A percentile compares a stretch with the other conserved stretches of the same genome.
phyloP scores from a whole-genome alignment of 257 asterid species.

The Ilex aquifolium region DNA sequence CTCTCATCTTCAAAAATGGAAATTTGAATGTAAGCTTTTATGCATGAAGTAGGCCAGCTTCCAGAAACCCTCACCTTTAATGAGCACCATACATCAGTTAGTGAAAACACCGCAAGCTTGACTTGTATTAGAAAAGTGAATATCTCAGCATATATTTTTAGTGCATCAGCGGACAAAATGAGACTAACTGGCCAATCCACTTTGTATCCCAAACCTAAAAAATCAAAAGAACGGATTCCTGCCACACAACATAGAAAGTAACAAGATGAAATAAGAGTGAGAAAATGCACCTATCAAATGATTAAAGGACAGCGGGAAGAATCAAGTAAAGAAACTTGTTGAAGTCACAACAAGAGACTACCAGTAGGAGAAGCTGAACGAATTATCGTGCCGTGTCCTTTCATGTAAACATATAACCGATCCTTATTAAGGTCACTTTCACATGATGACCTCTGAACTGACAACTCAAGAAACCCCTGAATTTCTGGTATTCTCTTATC shows the following conservation, averaged over 20 bases:
- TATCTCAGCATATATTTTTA: constrained; percentile 74
- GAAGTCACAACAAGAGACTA: constrained; percentile 22
- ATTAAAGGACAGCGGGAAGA: not conserved
- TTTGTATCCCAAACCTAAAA: constrained; percentile 88
- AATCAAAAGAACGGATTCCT: constrained; percentile 83
- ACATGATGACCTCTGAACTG: constrained; percentile 94
- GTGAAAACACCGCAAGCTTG: constrained; percentile 89
- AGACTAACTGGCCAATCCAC: constrained; percentile 92
- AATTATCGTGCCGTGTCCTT: constrained; percentile 39
- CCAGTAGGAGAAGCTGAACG: constrained; percentile 57
- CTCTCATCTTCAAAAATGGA: no score
- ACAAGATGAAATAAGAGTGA: constrained; percentile 12
- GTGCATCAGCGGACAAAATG: constrained; percentile 70
- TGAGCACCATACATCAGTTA: constrained; percentile 78
- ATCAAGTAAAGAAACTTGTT: constrained; percentile 1
- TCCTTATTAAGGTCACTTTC: constrained; percentile 80
- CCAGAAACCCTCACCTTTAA: constrained; percentile 53
- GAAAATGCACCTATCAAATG: constrained; percentile 5
- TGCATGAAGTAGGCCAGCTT: not conserved
- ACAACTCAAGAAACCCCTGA: constrained; percentile 85
- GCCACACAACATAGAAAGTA: constrained; percentile 22
- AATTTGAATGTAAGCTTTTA: not conserved
- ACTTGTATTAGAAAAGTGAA: constrained; percentile 86
- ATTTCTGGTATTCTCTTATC: constrained; percentile 83
- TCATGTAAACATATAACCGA: constrained; percentile 63